Base-by-base conservation (phyloP, 176 grass and related monocot genomes). In the Hyparrhenia diplandra region DNA sequence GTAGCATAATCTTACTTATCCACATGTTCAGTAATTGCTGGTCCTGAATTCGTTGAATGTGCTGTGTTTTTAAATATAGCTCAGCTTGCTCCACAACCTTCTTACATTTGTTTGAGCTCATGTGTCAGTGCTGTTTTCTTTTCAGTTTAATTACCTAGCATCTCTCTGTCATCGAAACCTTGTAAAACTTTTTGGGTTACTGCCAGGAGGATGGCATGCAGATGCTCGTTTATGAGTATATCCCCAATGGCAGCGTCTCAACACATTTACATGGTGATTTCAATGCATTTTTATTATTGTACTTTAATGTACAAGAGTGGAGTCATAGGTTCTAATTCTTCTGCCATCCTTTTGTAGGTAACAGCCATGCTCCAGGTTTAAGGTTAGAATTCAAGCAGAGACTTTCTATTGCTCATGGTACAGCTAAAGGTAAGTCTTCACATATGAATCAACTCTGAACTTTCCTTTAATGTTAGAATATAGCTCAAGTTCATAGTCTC, bases 311-410 rank as follows among this genome's bases (percentile, higher is more conserved):
- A 10, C 43, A 83, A 54, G 24, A 35, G 57, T 23, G 1, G 27
- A 14, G 40, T 43, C 20, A 36, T 3, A 82, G 13, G 34, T 85
- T n/a, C 13, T 81, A 37, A 81, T 79, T 72, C n/a, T 34, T 68
- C 58, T 76, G 32, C 41, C 60, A 10, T 39, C 29, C 9, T 25
- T 81, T 21, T 77, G 30, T 39, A 99, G 97, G 89, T 47, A 62
- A 68, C 8, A 27, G 78, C 77, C 77, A 87, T 78, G 35, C 84
- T 70, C 73, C 85, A 80, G 81, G 69, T 51, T 65, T 28, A 72
- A 95, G 65, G 76, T 64, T 95, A 79, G 97, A 99, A 91, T 99
- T 99, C 87, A 99, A 95, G 84, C 86, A 99, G 71, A 89, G 93
- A 73, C 93, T 99, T 88, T 91, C 80, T n/a, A 85, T 99, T 88